Evolutionary conservation across 441 rosid genomes (phyloP).

Genomic region (Flueggea neowawraea): DNA sequence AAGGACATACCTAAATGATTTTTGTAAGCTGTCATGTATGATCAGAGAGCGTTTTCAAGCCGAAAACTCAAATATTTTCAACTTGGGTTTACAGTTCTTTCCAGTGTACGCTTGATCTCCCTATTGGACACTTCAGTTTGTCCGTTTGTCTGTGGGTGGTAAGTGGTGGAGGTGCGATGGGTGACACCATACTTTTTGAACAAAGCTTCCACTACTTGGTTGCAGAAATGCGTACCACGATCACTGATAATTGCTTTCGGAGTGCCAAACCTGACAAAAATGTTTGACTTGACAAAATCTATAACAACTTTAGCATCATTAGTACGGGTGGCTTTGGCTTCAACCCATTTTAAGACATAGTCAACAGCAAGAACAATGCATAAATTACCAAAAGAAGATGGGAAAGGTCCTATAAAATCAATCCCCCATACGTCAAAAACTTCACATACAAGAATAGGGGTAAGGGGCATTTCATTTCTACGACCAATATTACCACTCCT

Average conservation of each 20-base stretch:
- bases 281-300: neutral
- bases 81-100: too few species aligned
- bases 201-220: too few species aligned
- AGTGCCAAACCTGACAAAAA: neutral
- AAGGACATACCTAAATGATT: too few species aligned
- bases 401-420: neutral
- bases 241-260: neutral
- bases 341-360: neutral
- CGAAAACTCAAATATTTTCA: too few species aligned
- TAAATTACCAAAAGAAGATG: neutral
- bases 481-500: too few species aligned
- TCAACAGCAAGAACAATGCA: neutral
- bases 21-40: too few species aligned
- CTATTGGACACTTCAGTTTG: too few species aligned
- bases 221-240: neutral
- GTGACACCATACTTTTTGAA: too few species aligned
- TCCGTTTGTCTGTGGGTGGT: too few species aligned
- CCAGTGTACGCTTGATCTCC: too few species aligned
- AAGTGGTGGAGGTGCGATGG: too few species aligned
- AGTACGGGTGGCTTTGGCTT: neutral
- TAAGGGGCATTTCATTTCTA: neutral
- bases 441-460: neutral
- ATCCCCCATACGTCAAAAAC: neutral
- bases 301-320: neutral
- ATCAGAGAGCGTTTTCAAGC: too few species aligned